Conservation (phyloP, 1,139 yeast genomes). For the Sugiyamaella xylanicola region DNA sequence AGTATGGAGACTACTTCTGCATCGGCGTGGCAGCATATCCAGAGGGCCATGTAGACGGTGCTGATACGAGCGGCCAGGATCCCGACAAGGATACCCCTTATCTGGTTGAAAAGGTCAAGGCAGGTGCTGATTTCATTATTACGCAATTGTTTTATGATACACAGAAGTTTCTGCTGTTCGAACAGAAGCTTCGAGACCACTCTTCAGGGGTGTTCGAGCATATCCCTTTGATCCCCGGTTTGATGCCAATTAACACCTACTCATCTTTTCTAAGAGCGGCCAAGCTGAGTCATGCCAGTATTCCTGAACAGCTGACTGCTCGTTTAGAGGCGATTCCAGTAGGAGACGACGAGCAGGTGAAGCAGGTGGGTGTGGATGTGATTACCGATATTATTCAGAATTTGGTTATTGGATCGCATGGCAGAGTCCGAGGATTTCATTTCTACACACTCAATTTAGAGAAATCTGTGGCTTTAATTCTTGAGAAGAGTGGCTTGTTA, state of each 20-base stretch:
- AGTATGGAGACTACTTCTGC: conserved; percentile 76
- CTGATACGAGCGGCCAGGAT: conserved; percentile 65
- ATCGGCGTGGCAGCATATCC: conserved; percentile 95
- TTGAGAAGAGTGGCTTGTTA: conserved; percentile 57
- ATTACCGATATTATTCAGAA: conserved; percentile 61
- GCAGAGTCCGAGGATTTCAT: conserved; percentile 73
- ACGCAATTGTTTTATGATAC: conserved; percentile 84
- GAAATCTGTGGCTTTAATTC: conserved; percentile 83
- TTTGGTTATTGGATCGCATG: conserved; percentile 56
- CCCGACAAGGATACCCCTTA: conserved; percentile 68
- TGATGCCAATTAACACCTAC: conserved; percentile 95
- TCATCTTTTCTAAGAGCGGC: conserved; percentile 86
- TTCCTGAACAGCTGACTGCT: conserved; percentile 61
- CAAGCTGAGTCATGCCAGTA: conserved; percentile 83
- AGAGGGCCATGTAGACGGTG: conserved; percentile 89
- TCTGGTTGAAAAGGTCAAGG: conserved; percentile 80
- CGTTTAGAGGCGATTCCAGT: conserved; percentile 59
- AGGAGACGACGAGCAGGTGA: conserved; percentile 82
- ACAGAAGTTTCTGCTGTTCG: conserved; percentile 57
- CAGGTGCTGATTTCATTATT: conserved; percentile 92
- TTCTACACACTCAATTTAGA: conserved; percentile 89
- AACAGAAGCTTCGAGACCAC: conserved; percentile 48
- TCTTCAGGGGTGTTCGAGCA: conserved; percentile 48
- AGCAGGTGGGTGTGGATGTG: conserved; percentile 77
- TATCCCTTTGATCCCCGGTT: conserved; percentile 79